phyloP scores from a whole-genome alignment of 192 early-diverging fungal species.

The Coemansia sp. region DNA sequence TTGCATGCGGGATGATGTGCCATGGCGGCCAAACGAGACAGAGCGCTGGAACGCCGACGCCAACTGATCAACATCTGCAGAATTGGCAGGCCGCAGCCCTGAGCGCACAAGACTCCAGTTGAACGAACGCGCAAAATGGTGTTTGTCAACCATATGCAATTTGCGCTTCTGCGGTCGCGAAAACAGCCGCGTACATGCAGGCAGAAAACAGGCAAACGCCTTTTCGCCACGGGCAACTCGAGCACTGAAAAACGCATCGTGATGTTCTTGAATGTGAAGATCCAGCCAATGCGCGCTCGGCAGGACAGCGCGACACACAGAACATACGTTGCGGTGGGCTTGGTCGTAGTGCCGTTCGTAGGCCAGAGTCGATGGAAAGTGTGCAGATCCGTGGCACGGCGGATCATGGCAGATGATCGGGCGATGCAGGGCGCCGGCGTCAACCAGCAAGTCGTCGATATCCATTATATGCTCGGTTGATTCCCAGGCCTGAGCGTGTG shows the following conservation, averaged over 20 bases:
- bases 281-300: conserved; percentile 52
- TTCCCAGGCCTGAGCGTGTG: not conserved
- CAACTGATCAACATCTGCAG: conserved; percentile 42
- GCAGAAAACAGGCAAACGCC: conserved; percentile 34
- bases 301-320: conserved; percentile 26
- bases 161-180: conserved; percentile 21
- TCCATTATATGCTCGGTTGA: not conserved
- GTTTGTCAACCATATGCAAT: conserved; percentile 40
- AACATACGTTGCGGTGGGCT: conserved; percentile 38
- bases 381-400: conserved; percentile 35
- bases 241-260: conserved; percentile 44
- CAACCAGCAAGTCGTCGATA: conserved; percentile 6
- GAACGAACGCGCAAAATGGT: conserved; percentile 35
- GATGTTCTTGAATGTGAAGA: conserved; percentile 46
- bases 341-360: conserved; percentile 50
- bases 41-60: conserved; percentile 27
- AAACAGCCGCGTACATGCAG: conserved; percentile 23
- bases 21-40: conserved; percentile 31
- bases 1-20: not conserved
- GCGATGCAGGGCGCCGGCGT: not conserved
- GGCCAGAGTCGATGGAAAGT: conserved; percentile 19
- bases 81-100: conserved; percentile 15
- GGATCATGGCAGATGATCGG: conserved; percentile 37
- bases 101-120: conserved; percentile 33
- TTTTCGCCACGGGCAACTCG: conserved; percentile 29